phyloP scores from a whole-genome alignment of 257 asterid genomes.

The Striga asiatica region DNA sequence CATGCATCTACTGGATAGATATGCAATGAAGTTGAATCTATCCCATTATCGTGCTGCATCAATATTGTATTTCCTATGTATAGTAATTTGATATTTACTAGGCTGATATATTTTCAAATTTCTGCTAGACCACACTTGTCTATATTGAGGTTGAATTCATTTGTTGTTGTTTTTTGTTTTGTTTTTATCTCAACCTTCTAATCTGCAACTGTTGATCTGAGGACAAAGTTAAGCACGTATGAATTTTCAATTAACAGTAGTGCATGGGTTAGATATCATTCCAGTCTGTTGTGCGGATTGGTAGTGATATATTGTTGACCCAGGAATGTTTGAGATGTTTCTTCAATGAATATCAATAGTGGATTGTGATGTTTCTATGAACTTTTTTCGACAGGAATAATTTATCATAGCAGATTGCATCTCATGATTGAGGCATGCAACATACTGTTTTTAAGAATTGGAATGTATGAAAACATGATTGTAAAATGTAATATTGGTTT shows the following conservation, averaged over 20 bases:
- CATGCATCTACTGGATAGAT: background rate
- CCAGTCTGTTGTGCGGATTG: background rate
- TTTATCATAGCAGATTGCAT: constrained; percentile 2
- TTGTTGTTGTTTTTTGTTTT: too few relatives aligned
- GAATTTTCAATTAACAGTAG: background rate
- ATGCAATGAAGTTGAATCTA: background rate
- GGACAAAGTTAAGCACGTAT: background rate
- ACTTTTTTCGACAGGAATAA: background rate
- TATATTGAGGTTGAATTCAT: background rate
- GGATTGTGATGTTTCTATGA: constrained; percentile 12
- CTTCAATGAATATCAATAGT: background rate
- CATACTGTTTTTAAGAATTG: background rate
- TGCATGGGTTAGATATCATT: background rate
- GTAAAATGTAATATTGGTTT: background rate
- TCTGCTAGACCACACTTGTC: background rate
- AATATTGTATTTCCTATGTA: background rate
- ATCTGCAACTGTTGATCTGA: background rate
- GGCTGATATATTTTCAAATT: constrained; percentile 1
- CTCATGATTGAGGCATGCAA: constrained; percentile 8
- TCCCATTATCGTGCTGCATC: background rate
- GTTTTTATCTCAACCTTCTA: background rate
- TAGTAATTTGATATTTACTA: constrained; percentile 9
- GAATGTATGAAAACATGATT: constrained; percentile 1
- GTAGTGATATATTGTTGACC: background rate
- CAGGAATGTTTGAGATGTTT: background rate